A percentile compares a stretch with the other conserved stretches of the same genome.
phyloP scores from a whole-genome alignment of 2,329 filamentous ascomycete species.

The Ascochyta koolunga region DNA sequence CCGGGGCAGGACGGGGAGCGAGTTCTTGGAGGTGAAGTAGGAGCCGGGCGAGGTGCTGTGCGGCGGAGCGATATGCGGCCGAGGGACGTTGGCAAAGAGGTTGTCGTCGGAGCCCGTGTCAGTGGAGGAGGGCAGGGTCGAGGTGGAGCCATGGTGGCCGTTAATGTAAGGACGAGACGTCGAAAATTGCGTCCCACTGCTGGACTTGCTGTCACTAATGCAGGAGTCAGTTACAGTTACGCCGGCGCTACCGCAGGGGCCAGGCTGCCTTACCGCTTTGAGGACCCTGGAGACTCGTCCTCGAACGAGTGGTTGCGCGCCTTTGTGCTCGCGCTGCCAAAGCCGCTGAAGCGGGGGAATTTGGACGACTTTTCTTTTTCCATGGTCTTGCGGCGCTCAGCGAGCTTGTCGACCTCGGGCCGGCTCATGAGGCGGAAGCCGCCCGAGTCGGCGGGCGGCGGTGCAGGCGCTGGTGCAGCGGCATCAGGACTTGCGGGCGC shows the following conservation, averaged over 20 bases:
- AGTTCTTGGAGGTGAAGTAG: constrained; percentile 32
- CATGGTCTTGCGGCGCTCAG: constrained; percentile 37
- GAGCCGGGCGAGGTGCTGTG: constrained; percentile 37
- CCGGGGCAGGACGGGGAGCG: constrained; percentile 36
- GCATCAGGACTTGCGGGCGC: constrained; percentile 28
- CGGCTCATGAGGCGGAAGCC: constrained; percentile 46
- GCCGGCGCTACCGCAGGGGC: constrained; percentile 30
- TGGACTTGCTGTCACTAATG: constrained; percentile 50
- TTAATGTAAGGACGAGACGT: constrained; percentile 44
- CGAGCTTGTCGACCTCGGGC: constrained; percentile 37
- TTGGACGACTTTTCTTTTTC: constrained; percentile 41
- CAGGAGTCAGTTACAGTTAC: constrained; percentile 29
- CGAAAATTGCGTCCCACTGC: constrained; percentile 46
- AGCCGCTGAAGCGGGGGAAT: constrained; percentile 44
- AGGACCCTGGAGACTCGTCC: constrained; percentile 44
- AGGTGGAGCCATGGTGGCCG: constrained; percentile 45
- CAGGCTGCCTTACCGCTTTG: constrained; percentile 43
- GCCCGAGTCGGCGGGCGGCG: constrained; percentile 28
- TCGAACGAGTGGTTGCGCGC: constrained; percentile 45
- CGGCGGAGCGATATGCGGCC: constrained; percentile 38
- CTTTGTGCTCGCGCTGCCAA: constrained; percentile 37
- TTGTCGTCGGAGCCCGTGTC: constrained; percentile 48
- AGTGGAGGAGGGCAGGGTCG: constrained; percentile 50
- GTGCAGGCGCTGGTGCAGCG: constrained; percentile 6
- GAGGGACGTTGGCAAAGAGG: constrained; percentile 42